Evolutionary conservation across 2,329 filamentous ascomycete species (phyloP), one percentile per base, ranked within the genome.

Genomic region (Neonectria neomacrospora): DNA sequence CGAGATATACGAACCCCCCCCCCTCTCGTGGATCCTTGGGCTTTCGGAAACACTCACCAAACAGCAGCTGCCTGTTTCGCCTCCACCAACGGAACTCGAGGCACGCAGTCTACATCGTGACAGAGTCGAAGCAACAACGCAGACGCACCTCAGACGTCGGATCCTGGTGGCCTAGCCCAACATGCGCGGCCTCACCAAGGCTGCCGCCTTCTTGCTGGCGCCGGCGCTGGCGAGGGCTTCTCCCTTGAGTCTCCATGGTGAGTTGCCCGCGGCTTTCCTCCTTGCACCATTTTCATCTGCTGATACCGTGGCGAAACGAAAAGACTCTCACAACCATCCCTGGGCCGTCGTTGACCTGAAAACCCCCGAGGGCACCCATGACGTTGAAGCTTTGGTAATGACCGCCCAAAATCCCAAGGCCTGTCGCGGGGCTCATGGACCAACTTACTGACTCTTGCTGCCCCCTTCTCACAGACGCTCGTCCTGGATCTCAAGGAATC

Each of bases 401-500:
- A 47, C 32, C 22, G 20, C 48, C 5, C 16, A 34, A n/a, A 4
- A 22, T 18, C n/a, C 28, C 26, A 37, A 20, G 12, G 14, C 51
- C 26, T 30, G 10, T 32, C 18, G 26, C 48, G 5, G 9, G n/a
- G 18, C 16, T 42, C 32, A 26, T 44, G 6, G 8, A 42, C 30
- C 58, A 47, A 66, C 48, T 42, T 62, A 67, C 45, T 42, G 62
- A 67, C 39, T 65, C 53, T 14, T 45, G 23, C 23, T 26, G n/a
- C n/a, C n/a, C 22, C 14, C 34, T 14, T 45, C 18, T 22, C 37
- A 12, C 18, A 80, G 77, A 74, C 75, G 44, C 75, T 86, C 52
- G 77, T 77, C 48, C 70, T 86, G 50, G 79, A 84, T 64, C 74
- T 86, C 39, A 72, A 80, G 32, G 79, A 82, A 61, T 81, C 83